Conservation (phyloP, 2,329 filamentous ascomycete genomes). For the Penicillium sp. region DNA sequence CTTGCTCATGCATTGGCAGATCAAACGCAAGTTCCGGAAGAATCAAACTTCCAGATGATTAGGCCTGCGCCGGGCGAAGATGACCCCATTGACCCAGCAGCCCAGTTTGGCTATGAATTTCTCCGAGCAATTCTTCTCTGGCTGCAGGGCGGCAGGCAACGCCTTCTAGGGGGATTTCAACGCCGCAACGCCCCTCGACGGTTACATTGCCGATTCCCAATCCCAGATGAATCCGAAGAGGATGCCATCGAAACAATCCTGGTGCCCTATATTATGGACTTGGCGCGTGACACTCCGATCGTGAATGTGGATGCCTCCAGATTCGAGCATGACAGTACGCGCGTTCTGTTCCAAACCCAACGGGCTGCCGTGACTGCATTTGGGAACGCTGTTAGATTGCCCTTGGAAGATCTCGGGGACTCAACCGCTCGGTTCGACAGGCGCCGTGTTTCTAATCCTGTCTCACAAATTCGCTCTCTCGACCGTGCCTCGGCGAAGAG, state of each 20-base stretch:
- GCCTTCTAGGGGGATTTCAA: slow-evolving; percentile 57
- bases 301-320: slow-evolving; percentile 56
- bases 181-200: slow-evolving; percentile 40
- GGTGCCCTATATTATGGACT: slow-evolving; percentile 57
- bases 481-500: slow-evolving; percentile 33
- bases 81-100: slow-evolving; percentile 35
- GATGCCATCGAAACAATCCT: slow-evolving; percentile 55
- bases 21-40: slow-evolving; percentile 42
- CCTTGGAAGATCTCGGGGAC: slow-evolving; percentile 50
- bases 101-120: slow-evolving; percentile 63
- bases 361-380: slow-evolving; percentile 57
- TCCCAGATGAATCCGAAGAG: slow-evolving; percentile 49
- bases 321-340: slow-evolving; percentile 55
- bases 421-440: slow-evolving; percentile 30
- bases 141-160: slow-evolving; percentile 57
- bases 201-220: slow-evolving; percentile 49
- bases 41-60: slow-evolving; percentile 47
- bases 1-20: slow-evolving; percentile 57
- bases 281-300: slow-evolving; percentile 51
- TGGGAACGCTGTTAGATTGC: slow-evolving; percentile 50
- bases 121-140: slow-evolving; percentile 61
- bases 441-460: slow-evolving; percentile 15
- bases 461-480: slow-evolving; percentile 28
- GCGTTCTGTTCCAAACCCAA: slow-evolving; percentile 53
- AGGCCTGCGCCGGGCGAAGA: slow-evolving; percentile 46